These are phyloP conservation scores for Wickerhamiella brachini DNA, from an alignment of 805 yeast genomes.

Conservation along the genomic window DNA sequence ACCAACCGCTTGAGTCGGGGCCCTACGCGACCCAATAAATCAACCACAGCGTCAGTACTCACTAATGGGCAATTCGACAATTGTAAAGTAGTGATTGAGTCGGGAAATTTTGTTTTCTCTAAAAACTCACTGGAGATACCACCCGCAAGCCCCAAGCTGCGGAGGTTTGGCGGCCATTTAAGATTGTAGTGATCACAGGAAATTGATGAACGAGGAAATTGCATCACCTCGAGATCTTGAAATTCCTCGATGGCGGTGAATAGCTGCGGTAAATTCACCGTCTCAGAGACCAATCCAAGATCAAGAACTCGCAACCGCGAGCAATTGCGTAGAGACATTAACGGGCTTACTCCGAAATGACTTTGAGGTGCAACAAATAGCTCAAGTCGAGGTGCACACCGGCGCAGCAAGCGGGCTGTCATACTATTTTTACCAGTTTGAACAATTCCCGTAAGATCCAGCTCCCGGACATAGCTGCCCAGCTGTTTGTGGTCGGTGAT, in stretches of 20 bases:
- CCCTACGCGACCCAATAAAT: constrained; percentile 52
- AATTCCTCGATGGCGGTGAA: constrained; percentile 59
- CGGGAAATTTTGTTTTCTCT: constrained; percentile 55
- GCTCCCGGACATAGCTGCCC: constrained; percentile 45
- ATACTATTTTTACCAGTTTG: constrained; percentile 88
- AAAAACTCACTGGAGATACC: constrained; percentile 79
- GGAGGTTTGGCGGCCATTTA: constrained; percentile 70
- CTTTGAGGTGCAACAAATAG: constrained; percentile 85
- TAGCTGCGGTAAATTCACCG: constrained; percentile 68
- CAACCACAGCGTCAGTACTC: constrained; percentile 48
- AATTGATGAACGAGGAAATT: constrained; percentile 82
- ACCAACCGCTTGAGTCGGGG: constrained; percentile 45
- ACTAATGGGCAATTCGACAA: constrained; percentile 80
- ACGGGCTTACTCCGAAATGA: constrained; percentile 82
- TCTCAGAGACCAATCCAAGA: constrained; percentile 76
- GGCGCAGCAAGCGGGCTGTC: constrained; percentile 66
- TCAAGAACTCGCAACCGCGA: constrained; percentile 50
- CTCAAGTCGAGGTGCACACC: constrained; percentile 54
- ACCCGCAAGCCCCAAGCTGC: constrained; percentile 68
- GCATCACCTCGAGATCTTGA: constrained; percentile 51
- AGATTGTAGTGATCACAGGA: constrained; percentile 38
- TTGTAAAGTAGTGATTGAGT: constrained; percentile 53
- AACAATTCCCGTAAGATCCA: constrained; percentile 67
- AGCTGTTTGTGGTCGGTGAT: constrained; percentile 31
- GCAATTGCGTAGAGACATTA: constrained; percentile 69